Evolutionary conservation across 768 basidiomycete genomes (phyloP).

Genomic region (Rhizopogon salebrosus): DNA sequence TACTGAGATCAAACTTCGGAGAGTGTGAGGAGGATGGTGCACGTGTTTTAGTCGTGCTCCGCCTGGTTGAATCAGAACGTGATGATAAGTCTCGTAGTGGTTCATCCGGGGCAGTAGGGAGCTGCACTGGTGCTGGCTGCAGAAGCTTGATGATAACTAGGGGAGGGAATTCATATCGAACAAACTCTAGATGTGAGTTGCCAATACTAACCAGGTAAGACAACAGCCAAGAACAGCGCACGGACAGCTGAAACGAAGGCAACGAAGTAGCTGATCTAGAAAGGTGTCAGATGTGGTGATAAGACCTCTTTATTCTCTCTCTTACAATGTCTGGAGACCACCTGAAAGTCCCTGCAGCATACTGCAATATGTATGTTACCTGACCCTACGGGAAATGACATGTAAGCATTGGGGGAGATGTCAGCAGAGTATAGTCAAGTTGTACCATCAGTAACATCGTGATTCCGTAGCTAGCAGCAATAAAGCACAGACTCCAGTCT

Average conservation of each 20-base stretch:
- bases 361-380: constrained; percentile 57
- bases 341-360: constrained; percentile 51
- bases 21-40: constrained; percentile 27
- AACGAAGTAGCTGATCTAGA: constrained; percentile 70
- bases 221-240: constrained; percentile 47
- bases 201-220: constrained; percentile 53
- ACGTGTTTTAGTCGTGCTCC: neutral
- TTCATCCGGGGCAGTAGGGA: constrained; percentile 13
- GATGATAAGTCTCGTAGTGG: constrained; percentile 8
- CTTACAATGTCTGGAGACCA: constrained; percentile 65
- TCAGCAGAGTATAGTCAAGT: neutral
- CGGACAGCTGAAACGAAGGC: constrained; percentile 49
- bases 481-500: constrained; percentile 63
- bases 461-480: constrained; percentile 50
- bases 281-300: neutral
- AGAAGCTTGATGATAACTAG: constrained; percentile 51
- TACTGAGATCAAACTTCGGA: constrained; percentile 59
- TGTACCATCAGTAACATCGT: constrained; percentile 37
- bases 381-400: constrained; percentile 40
- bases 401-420: neutral
- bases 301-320: neutral
- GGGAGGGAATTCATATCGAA: neutral
- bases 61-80: constrained; percentile 3
- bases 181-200: neutral
- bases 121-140: constrained; percentile 34